Base-by-base conservation (phyloP, 2,329 filamentous ascomycete species). In the Penicillium concentricum region DNA sequence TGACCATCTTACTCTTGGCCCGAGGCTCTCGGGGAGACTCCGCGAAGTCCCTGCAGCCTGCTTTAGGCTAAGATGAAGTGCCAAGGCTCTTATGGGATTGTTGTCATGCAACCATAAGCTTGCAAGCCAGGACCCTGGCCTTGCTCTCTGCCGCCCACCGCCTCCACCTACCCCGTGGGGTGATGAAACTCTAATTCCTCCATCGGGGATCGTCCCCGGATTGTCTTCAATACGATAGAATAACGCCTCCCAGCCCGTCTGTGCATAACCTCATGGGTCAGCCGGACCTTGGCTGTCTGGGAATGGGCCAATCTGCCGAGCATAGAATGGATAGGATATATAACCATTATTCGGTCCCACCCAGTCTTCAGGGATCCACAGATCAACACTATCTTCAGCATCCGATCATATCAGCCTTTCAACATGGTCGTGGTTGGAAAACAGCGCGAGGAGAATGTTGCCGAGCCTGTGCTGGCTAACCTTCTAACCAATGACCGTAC, bases 401-500 rank as follows among this genome's bases (percentile, higher is more conserved):
- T 46, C 43, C 18, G 15, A 38, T 46, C 10, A 50, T 10, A 28
- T 46, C 26, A 53, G 24, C n/a, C 20, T 34, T 57, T 35, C 59
- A 60, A 51, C 20, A 67, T 67, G 65, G 61, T 67, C 39, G 43
- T 42, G 16, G 55, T 67, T 2, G 46, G 53, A 22, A 67, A 67
- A 45, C 61, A 67, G 38, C 64, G 64, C 13, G 63, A 67, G 50
- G 65, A 67, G 41, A 59, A 67, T 57, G 51, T 67, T 44, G 39
- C 63, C 10, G 65, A 67, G 53, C 65, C 65, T 5, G 55, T 66
- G 44, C 43, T 67, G 48, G 61, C 52, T 51, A 60, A 51, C n/a
- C 32, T 67, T 48, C 32, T 67, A 45, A 35, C 47, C n/a, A 50
- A 64, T 13, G 78, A 81, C 58, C 70, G 70, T 34, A 74, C 74